Evolutionary conservation across 2,329 filamentous ascomycete genomes (phyloP).

Genomic region (Monilinia vaccinii-corymbosi): DNA sequence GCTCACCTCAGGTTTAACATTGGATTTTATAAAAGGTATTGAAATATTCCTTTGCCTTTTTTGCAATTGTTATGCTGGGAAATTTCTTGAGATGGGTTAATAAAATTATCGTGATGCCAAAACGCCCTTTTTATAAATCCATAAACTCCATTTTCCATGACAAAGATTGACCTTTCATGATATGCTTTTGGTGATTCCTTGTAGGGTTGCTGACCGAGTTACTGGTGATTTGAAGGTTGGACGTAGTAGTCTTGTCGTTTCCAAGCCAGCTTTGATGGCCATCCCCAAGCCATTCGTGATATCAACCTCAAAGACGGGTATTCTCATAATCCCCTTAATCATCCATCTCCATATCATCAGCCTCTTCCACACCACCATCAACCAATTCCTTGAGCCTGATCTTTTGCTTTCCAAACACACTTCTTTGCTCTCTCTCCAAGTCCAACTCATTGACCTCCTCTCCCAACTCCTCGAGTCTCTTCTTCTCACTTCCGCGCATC

Average conservation of each 20-base stretch:
- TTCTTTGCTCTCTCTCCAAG: conserved; percentile 35
- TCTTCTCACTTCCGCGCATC: conserved; percentile 54
- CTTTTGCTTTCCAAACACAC: conserved; percentile 34
- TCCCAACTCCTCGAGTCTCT: conserved; percentile 44
- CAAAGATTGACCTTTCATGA: conserved; percentile 1
- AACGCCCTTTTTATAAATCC: conserved; percentile 10
- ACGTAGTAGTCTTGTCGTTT: neutral
- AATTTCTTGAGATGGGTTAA: neutral
- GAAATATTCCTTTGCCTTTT: neutral
- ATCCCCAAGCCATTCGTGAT: neutral
- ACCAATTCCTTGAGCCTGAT: conserved; percentile 31
- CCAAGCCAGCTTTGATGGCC: neutral
- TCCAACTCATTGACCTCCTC: conserved; percentile 38
- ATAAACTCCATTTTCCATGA: conserved; percentile 8
- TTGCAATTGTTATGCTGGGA: neutral
- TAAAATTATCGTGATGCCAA: conserved; percentile 9
- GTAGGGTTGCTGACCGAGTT: neutral
- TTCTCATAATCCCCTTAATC: conserved; percentile 19
- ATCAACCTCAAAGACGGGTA: conserved; percentile 3
- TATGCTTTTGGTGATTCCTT: neutral
- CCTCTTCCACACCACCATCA: conserved; percentile 30
- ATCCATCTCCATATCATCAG: conserved; percentile 43
- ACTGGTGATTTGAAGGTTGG: neutral
- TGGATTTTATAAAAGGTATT: neutral
- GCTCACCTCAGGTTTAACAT: neutral